Evolutionary conservation across 352 stramenopile genomes (phyloP).

Genomic region (Phytopythium chamaehyphon): DNA sequence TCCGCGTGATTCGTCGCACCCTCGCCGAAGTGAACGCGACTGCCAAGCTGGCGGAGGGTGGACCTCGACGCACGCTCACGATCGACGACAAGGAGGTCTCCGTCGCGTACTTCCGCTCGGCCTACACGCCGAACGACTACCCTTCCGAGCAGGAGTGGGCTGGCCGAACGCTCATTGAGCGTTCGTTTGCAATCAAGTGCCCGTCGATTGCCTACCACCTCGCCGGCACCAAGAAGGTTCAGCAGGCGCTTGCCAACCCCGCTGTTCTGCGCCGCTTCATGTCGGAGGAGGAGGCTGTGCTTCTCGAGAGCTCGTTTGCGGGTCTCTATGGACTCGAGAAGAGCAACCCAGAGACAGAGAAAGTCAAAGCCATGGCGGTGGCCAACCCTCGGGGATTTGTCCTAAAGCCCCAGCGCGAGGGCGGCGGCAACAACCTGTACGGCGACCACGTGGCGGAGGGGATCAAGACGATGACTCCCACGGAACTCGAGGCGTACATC

Average conservation of each 20-base stretch:
- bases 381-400: constrained; percentile 85
- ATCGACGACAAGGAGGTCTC: constrained; percentile 81
- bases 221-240: constrained; percentile 97
- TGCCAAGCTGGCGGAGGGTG: constrained; percentile 28
- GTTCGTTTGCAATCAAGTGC: constrained; percentile 93
- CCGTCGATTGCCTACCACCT: constrained; percentile 96
- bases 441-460: constrained; percentile 87
- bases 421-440: constrained; percentile 98
- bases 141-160: constrained; percentile 89
- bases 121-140: constrained; percentile 97
- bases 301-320: constrained; percentile 91
- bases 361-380: constrained; percentile 72
- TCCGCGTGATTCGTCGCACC: constrained; percentile 75
- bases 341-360: constrained; percentile 50
- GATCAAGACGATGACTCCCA: constrained; percentile 66
- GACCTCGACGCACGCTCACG: constrained; percentile 40
- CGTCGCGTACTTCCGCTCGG: constrained; percentile 95
- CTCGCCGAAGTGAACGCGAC: constrained; percentile 56
- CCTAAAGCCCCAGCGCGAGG: constrained; percentile 98
- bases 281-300: constrained; percentile 45
- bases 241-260: constrained; percentile 92
- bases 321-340: constrained; percentile 94
- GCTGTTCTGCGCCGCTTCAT: constrained; percentile 90
- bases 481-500: constrained; percentile 90
- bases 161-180: constrained; percentile 86